phyloP scores from a whole-genome alignment of 768 basidiomycete genomes.

The Gyrodon lividus region DNA sequence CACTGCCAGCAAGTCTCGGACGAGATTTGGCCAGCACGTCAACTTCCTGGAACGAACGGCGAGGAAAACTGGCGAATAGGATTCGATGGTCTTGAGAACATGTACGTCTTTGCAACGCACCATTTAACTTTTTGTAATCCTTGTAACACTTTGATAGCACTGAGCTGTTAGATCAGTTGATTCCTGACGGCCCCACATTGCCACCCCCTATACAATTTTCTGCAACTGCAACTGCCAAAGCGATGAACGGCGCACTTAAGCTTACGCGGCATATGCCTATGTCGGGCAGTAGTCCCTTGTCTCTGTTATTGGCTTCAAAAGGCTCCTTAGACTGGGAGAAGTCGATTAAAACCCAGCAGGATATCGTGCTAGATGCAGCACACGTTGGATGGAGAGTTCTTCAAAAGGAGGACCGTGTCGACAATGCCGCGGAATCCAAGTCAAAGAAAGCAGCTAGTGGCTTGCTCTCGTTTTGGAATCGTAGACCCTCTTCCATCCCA shows the following conservation, averaged over 20 bases:
- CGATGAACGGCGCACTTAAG: slow-evolving; percentile 59
- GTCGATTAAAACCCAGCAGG: slow-evolving; percentile 55
- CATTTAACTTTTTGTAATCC: slow-evolving; percentile 3
- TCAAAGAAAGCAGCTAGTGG: slow-evolving; percentile 47
- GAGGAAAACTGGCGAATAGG: slow-evolving; percentile 40
- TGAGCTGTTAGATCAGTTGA: slow-evolving; percentile 39
- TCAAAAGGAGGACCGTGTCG: slow-evolving; percentile 45
- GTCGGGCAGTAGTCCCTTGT: slow-evolving; percentile 61
- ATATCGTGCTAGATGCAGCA: slow-evolving; percentile 46
- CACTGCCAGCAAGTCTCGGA: slow-evolving; percentile 52
- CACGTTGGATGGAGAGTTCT: slow-evolving; percentile 75
- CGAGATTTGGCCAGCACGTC: slow-evolving; percentile 50
- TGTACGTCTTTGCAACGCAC: slow-evolving; percentile 46
- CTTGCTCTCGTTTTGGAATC: slow-evolving; percentile 73
- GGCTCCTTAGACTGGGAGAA: slow-evolving; percentile 78
- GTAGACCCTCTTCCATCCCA: slow-evolving; percentile 35
- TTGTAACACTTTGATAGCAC: slow-evolving; percentile 33
- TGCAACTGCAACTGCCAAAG: slow-evolving; percentile 56
- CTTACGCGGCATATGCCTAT: slow-evolving; percentile 59
- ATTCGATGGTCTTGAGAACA: slow-evolving; percentile 48
- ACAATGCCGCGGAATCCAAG: slow-evolving; percentile 43
- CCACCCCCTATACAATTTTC: slow-evolving; percentile 49
- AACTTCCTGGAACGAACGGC: slow-evolving; percentile 16
- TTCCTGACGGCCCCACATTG: slow-evolving; percentile 52
- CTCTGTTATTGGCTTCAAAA: slow-evolving; percentile 66